phyloP scores from a whole-genome alignment of 1,139 yeast genomes.

The Zhuliangozyma parablackwelliae region DNA sequence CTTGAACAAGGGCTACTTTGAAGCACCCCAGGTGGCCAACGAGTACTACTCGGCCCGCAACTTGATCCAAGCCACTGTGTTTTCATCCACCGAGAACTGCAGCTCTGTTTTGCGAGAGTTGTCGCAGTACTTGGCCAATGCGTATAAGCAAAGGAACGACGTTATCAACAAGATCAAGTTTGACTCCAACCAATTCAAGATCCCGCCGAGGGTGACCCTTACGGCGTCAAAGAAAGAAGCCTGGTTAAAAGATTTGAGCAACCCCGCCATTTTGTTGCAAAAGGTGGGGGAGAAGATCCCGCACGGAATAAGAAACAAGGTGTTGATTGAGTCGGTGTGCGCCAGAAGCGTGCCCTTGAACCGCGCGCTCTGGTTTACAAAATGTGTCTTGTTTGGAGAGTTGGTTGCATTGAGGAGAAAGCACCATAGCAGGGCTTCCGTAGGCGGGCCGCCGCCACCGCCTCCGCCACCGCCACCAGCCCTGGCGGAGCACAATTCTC shows the following conservation, averaged over 20 bases:
- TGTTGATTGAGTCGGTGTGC: constrained; percentile 68
- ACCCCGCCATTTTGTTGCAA: constrained; percentile 59
- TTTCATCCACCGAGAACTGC: constrained; percentile 36
- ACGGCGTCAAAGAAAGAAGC: constrained; percentile 81
- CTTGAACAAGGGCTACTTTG: constrained; percentile 42
- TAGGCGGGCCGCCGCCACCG: constrained; percentile 1
- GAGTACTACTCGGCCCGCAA: constrained; percentile 51
- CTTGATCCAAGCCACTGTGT: constrained; percentile 42
- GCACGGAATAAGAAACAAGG: constrained; percentile 77
- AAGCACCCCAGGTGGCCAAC: constrained; percentile 56
- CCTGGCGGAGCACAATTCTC: constrained; percentile 5
- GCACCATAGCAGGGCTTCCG: constrained; percentile 14
- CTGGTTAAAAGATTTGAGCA: constrained; percentile 80
- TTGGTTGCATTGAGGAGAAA: constrained; percentile 63
- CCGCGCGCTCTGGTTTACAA: constrained; percentile 86
- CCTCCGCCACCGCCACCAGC: not conserved
- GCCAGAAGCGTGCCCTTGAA: constrained; percentile 62
- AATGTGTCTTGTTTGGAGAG: constrained; percentile 83
- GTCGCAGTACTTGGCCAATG: constrained; percentile 53
- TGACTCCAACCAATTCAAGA: constrained; percentile 55
- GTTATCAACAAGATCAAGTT: constrained; percentile 56
- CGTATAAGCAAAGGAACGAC: constrained; percentile 61
- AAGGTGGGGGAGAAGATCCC: constrained; percentile 80
- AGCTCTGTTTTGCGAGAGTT: constrained; percentile 35
- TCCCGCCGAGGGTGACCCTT: constrained; percentile 83